phyloP scores from a whole-genome alignment of 1,139 yeast species.

The Diutina mesorugosa region DNA sequence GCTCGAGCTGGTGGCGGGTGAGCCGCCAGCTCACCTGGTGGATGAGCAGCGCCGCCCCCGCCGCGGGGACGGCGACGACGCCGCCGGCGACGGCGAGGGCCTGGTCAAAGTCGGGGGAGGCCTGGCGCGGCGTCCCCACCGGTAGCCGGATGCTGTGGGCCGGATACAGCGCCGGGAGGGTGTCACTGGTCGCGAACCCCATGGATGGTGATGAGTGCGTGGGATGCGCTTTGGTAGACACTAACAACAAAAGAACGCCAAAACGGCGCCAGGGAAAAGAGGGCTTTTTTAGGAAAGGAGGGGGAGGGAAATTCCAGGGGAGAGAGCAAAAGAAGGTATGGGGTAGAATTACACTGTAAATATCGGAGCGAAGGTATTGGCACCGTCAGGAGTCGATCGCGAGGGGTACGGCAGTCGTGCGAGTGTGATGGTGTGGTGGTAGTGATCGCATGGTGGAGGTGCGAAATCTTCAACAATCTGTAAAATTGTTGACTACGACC shows the following conservation, averaged over 20 bases:
- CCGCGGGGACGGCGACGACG: background rate
- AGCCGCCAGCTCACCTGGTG: background rate
- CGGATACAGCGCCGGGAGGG: background rate
- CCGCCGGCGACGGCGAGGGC: background rate
- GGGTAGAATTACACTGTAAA: too few species aligned
- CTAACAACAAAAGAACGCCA: background rate
- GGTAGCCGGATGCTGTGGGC: background rate
- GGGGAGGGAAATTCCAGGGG: too few species aligned
- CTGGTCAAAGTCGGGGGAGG: background rate
- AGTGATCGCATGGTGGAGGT: too few species aligned
- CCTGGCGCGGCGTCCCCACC: background rate
- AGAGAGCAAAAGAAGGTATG: too few species aligned
- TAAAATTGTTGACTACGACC: too few species aligned
- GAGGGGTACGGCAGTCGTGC: too few species aligned
- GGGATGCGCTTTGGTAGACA: background rate
- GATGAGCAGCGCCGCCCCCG: background rate
- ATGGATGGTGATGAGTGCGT: conserved; percentile 1
- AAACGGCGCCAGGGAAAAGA: background rate
- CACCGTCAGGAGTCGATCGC: too few species aligned
- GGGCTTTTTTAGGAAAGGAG: too few species aligned
- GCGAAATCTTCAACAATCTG: too few species aligned
- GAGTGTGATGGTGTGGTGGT: too few species aligned
- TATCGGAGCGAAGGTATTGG: too few species aligned
- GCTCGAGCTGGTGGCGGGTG: conserved; percentile 8
- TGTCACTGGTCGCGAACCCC: background rate